A percentile compares a stretch with the other conserved stretches of the same genome.
These are phyloP conservation scores for Naganishia onofrii DNA, from an alignment of 768 basidiomycete species.

Conservation along the genomic window DNA sequence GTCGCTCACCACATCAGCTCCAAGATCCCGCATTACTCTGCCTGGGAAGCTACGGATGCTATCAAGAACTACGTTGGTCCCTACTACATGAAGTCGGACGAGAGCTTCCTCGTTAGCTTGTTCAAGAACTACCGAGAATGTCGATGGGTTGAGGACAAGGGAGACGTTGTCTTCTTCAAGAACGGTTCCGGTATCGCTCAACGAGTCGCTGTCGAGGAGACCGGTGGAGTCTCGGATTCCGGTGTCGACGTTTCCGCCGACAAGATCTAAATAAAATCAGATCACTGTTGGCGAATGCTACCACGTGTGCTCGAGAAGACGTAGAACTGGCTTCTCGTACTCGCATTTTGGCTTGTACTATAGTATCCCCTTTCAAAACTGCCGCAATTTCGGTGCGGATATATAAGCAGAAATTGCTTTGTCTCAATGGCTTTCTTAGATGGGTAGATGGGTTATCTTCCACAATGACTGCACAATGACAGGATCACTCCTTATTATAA, in stretches of 20 bases:
- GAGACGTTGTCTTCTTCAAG: constrained; percentile 62
- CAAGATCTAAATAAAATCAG: constrained; percentile 33
- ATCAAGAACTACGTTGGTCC: constrained; percentile 72
- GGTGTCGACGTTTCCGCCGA: constrained; percentile 60
- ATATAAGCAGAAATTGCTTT: background rate
- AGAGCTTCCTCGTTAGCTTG: constrained; percentile 59
- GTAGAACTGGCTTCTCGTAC: background rate
- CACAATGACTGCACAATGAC: background rate
- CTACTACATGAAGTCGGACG: constrained; percentile 52
- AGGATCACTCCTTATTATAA: constrained; percentile 5
- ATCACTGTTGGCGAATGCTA: background rate
- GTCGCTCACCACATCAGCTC: constrained; percentile 85
- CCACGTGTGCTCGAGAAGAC: background rate
- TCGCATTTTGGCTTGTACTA: background rate
- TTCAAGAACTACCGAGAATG: constrained; percentile 71
- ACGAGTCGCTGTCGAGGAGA: constrained; percentile 66
- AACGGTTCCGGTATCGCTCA: constrained; percentile 76
- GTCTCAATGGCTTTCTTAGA: background rate
- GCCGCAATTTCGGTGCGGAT: background rate
- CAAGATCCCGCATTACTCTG: constrained; percentile 84
- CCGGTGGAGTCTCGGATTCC: constrained; percentile 61
- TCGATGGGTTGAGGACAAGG: constrained; percentile 95
- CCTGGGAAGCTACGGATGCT: constrained; percentile 84
- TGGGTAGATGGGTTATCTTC: constrained; percentile 6
- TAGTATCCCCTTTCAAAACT: background rate